Evolutionary conservation across 2,329 filamentous ascomycete species (phyloP).

Genomic region (Colletotrichum scovillei): DNA sequence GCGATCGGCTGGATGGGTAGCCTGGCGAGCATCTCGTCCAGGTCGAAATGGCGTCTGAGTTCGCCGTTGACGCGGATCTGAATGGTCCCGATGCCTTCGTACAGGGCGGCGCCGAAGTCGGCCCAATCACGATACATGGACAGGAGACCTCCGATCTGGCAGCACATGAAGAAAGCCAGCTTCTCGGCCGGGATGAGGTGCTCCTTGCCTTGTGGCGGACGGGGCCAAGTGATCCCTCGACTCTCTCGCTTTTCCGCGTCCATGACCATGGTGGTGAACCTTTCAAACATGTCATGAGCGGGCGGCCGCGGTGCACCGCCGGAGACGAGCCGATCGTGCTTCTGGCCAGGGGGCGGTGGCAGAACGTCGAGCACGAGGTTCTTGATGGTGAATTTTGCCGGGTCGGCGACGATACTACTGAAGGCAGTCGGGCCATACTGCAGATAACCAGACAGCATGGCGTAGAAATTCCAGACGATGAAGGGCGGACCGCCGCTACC

Average conservation of each 20-base stretch:
- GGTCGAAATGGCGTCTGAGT: slow-evolving; percentile 31
- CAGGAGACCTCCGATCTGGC: slow-evolving; percentile 32
- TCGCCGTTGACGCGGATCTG: slow-evolving; percentile 37
- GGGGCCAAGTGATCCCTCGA: slow-evolving; percentile 32
- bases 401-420: slow-evolving; percentile 28
- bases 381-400: slow-evolving; percentile 26
- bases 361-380: slow-evolving; percentile 34
- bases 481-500: slow-evolving; percentile 34
- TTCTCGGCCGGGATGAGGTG: slow-evolving; percentile 36
- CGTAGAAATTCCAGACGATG: slow-evolving; percentile 37
- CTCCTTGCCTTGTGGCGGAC: slow-evolving; percentile 21
- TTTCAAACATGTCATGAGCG: slow-evolving; percentile 29
- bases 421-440: slow-evolving; percentile 34
- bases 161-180: slow-evolving; percentile 37
- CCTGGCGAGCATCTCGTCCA: slow-evolving; percentile 35
- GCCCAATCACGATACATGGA: slow-evolving; percentile 34
- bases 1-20: slow-evolving; percentile 33
- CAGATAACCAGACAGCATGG: slow-evolving; percentile 34
- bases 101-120: slow-evolving; percentile 33
- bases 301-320: slow-evolving; percentile 9
- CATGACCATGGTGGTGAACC: slow-evolving; percentile 28
- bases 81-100: slow-evolving; percentile 34
- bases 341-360: slow-evolving; percentile 28
- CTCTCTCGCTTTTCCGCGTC: slow-evolving; percentile 26
- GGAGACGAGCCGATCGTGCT: slow-evolving; percentile 34